Percentiles rank a stretch among this genome's conserved stretches.
Evolutionary conservation across 2,329 filamentous ascomycete species (phyloP).

Genomic region (Fusarium pseudocircinatum): DNA sequence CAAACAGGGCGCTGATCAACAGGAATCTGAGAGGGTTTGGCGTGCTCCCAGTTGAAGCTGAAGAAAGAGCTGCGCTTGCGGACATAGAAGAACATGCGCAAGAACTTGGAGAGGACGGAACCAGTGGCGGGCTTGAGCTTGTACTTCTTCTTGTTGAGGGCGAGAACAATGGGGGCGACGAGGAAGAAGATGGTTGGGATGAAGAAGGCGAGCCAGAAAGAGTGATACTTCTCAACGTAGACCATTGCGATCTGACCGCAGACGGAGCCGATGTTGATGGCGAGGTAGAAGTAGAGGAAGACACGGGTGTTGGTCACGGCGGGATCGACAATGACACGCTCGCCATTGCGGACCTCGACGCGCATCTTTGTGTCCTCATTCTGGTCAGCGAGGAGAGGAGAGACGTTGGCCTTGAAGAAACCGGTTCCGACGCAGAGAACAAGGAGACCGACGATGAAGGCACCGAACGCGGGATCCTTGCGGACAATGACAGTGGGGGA

Average conservation of each 20-base stretch:
- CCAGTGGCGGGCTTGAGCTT: constrained; percentile 72
- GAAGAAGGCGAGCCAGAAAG: constrained; percentile 77
- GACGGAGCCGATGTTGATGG: constrained; percentile 73
- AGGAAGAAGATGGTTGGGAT: constrained; percentile 74
- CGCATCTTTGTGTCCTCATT: constrained; percentile 67
- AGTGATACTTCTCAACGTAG: constrained; percentile 79
- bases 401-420: constrained; percentile 85
- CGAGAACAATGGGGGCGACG: constrained; percentile 68
- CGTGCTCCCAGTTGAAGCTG: constrained; percentile 72
- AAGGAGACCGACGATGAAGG: constrained; percentile 73
- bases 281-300: constrained; percentile 69
- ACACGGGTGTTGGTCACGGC: constrained; percentile 74
- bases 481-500: constrained; percentile 70
- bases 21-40: constrained; percentile 72
- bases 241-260: constrained; percentile 70
- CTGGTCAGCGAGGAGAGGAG: constrained; percentile 76
- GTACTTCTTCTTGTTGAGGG: constrained; percentile 70
- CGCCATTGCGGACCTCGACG: constrained; percentile 65
- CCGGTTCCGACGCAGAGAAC: constrained; percentile 72
- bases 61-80: constrained; percentile 73
- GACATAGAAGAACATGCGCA: constrained; percentile 67
- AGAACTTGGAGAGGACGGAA: constrained; percentile 75
- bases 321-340: constrained; percentile 77
- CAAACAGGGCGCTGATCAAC: constrained; percentile 67
- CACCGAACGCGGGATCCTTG: constrained; percentile 66